Percentiles rank a stretch among this genome's conserved stretches.
These are phyloP conservation scores for Panellus pusillus DNA, from an alignment of 768 basidiomycete genomes.

Conservation along the genomic window DNA sequence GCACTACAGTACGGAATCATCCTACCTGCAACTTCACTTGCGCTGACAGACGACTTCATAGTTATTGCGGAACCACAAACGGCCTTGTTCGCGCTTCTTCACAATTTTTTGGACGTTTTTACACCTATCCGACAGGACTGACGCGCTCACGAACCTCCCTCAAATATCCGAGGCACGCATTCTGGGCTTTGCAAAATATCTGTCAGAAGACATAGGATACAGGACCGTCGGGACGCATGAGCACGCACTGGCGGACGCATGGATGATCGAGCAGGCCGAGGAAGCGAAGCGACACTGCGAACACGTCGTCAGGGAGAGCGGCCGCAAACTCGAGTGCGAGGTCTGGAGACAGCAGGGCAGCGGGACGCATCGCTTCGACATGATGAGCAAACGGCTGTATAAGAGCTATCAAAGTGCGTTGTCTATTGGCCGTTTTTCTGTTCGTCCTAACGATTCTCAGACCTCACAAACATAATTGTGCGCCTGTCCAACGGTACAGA, in stretches of 20 bases:
- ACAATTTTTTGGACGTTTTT: neutral
- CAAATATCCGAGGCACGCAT: conserved; percentile 75
- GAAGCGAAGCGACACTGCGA: conserved; percentile 65
- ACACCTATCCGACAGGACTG: conserved; percentile 27
- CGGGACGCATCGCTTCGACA: conserved; percentile 90
- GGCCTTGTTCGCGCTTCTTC: conserved; percentile 42
- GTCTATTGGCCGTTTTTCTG: neutral
- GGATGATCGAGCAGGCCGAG: conserved; percentile 72
- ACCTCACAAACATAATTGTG: conserved; percentile 86
- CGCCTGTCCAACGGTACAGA: conserved; percentile 79
- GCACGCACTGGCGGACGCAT: conserved; percentile 81
- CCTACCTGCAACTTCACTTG: neutral
- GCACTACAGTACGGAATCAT: conserved; percentile 43
- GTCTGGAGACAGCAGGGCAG: conserved; percentile 89
- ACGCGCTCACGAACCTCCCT: conserved; percentile 58
- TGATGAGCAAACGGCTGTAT: conserved; percentile 82
- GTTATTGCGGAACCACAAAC: conserved; percentile 59
- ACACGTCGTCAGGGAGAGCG: conserved; percentile 39
- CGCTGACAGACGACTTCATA: conserved; percentile 26
- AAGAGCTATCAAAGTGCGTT: conserved; percentile 68
- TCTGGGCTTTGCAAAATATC: conserved; percentile 58
- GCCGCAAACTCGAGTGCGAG: conserved; percentile 80
- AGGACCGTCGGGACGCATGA: conserved; percentile 90
- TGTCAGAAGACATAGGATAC: conserved; percentile 88
- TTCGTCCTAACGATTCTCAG: neutral